phyloP scores from a whole-genome alignment of 1,284 basidiomycete species.

The Thecaphora frezii region DNA sequence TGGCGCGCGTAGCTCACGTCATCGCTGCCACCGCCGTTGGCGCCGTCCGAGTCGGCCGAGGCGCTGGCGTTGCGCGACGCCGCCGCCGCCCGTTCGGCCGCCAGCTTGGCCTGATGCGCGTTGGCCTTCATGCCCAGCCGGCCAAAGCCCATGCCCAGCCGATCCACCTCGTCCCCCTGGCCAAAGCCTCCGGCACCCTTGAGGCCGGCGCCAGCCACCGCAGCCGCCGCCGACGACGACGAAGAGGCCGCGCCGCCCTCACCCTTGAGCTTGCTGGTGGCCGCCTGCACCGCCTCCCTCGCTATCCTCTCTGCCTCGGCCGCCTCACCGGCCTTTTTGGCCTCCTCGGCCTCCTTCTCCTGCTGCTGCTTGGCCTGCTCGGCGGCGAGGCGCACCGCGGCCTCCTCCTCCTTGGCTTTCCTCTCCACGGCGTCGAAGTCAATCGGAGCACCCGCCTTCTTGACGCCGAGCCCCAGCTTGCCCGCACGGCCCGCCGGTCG shows the following conservation, averaged over 20 bases:
- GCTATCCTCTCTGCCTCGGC: constrained; percentile 44
- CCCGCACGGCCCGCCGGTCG: constrained; percentile 34
- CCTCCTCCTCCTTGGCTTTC: constrained; percentile 52
- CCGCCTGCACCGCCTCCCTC: constrained; percentile 40
- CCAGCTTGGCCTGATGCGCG: constrained; percentile 35
- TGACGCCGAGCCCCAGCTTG: constrained; percentile 52
- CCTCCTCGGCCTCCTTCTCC: constrained; percentile 22
- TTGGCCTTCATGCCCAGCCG: constrained; percentile 67
- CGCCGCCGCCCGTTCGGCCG: constrained; percentile 34
- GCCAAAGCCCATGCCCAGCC: constrained; percentile 77
- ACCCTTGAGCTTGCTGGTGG: constrained; percentile 10
- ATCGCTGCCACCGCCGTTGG: constrained; percentile 32
- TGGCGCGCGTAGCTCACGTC: constrained; percentile 79
- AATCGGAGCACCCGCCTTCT: constrained; percentile 46
- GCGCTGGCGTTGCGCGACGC: constrained; percentile 13
- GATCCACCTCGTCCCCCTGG: constrained; percentile 66
- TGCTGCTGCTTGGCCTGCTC: constrained; percentile 34
- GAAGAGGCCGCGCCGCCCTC: constrained; percentile 5
- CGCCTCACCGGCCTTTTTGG: constrained; percentile 26
- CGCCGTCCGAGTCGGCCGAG: constrained; percentile 14
- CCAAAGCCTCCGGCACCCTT: constrained; percentile 27
- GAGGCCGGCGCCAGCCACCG: too few relatives aligned
- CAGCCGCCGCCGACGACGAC: background rate
- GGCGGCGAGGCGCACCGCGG: constrained; percentile 15
- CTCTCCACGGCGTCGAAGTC: constrained; percentile 56